Evolutionary conservation across 345 rosid genomes (phyloP).

Genomic region (Odontarrhena argentea): DNA sequence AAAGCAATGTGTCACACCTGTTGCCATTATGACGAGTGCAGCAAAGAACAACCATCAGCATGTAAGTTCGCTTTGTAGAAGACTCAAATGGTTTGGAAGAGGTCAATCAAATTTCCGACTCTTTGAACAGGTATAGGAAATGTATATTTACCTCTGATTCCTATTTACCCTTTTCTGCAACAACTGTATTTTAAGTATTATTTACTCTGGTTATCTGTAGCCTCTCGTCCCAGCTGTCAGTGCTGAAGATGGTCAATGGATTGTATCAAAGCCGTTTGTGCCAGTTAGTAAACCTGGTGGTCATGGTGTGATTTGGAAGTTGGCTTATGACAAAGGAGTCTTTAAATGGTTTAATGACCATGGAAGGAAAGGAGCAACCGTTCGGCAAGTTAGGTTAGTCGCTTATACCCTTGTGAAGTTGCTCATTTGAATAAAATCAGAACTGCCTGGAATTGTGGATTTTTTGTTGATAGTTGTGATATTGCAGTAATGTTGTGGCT

Average conservation of each 20-base stretch:
- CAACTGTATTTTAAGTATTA: conserved; percentile 2
- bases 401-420: conserved; percentile 20
- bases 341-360: conserved; percentile 80
- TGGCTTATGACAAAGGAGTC: conserved; percentile 86
- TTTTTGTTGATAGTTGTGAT: conserved; percentile 30
- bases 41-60: conserved; percentile 90
- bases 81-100: conserved; percentile 88
- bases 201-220: conserved; percentile 45
- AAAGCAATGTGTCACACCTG: conserved; percentile 83
- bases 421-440: conserved; percentile 3
- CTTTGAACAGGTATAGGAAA: conserved; percentile 75
- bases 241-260: conserved; percentile 87
- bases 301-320: conserved; percentile 97
- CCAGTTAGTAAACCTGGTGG: conserved; percentile 97
- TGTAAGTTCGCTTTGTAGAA: conserved; percentile 72
- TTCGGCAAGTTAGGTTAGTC: conserved; percentile 92
- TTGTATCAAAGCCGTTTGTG: conserved; percentile 65
- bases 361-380: conserved; percentile 88
- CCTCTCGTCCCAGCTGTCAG: conserved; percentile 87
- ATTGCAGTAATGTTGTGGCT: conserved; percentile 91
- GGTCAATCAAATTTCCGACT: conserved; percentile 81
- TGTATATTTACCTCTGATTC: not conserved
- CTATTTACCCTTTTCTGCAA: not conserved
- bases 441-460: conserved; percentile 20
- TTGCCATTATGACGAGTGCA: conserved; percentile 94